A percentile compares a stretch with the other conserved stretches of the same genome.
phyloP scores from a whole-genome alignment of 805 yeast species.

The Helenozyma rhizophorensis region DNA sequence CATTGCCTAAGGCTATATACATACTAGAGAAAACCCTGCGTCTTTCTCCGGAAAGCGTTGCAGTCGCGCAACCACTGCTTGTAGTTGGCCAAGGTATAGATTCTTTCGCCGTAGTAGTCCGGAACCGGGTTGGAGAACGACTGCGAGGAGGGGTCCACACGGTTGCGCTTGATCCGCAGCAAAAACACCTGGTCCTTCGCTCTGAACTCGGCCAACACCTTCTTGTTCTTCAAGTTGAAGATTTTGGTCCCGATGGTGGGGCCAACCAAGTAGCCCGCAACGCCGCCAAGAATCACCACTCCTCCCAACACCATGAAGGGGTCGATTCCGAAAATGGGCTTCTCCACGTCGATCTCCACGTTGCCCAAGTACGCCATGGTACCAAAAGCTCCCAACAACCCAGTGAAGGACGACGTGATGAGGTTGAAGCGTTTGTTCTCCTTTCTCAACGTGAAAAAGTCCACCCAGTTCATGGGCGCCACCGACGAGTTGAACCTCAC shows the following conservation, averaged over 20 bases:
- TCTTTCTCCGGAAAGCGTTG: constrained; percentile 80
- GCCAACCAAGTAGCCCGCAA: constrained; percentile 76
- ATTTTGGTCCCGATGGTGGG: constrained; percentile 73
- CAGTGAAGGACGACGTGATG: constrained; percentile 63
- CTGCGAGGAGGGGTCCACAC: constrained; percentile 92
- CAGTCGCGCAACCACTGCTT: constrained; percentile 97
- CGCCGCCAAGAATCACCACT: constrained; percentile 67
- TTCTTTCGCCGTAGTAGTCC: constrained; percentile 97
- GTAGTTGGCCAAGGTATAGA: constrained; percentile 78
- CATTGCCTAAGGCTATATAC: too few species aligned
- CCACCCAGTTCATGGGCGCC: constrained; percentile 61
- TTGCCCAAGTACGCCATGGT: constrained; percentile 79
- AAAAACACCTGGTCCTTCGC: constrained; percentile 71
- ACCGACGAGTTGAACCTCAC: constrained; percentile 22
- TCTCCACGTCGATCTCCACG: constrained; percentile 83
- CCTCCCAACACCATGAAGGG: constrained; percentile 79
- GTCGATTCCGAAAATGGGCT: constrained; percentile 81
- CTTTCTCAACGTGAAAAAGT: constrained; percentile 72
- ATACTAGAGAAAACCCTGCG: constrained; percentile 60
- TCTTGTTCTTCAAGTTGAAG: constrained; percentile 53
- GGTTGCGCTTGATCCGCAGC: constrained; percentile 64
- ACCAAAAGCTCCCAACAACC: constrained; percentile 56
- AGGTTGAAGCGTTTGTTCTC: constrained; percentile 68
- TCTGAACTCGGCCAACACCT: constrained; percentile 43
- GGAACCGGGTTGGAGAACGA: constrained; percentile 93